phyloP scores from a whole-genome alignment of 331 rosid genomes.

The Phaseolus coccineus region DNA sequence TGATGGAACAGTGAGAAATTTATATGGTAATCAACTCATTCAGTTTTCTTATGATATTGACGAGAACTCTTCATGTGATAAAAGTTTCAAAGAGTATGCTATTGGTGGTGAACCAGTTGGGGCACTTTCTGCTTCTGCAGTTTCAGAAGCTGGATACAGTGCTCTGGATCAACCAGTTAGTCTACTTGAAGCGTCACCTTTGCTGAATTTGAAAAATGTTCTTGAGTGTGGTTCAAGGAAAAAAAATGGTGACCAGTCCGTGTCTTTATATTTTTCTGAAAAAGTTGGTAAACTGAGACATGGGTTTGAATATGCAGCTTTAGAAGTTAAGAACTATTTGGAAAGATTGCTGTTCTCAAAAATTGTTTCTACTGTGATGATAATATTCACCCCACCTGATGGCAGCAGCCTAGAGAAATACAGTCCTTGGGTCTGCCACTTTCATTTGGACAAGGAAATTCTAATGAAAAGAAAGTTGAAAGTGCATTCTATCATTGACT shows the following conservation, averaged over 20 bases:
- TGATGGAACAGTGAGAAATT: conserved; percentile 94
- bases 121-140: conserved; percentile 88
- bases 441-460: conserved; percentile 75
- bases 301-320: conserved; percentile 86
- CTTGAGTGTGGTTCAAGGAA: conserved; percentile 86
- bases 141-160: conserved; percentile 98
- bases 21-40: conserved; percentile 82
- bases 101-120: conserved; percentile 86
- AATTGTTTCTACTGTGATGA: conserved; percentile 76
- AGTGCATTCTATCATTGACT: conserved; percentile 64
- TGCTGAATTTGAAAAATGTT: conserved; percentile 84
- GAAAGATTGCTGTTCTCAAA: conserved; percentile 73
- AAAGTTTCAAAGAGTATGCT: conserved; percentile 41
- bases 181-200: conserved; percentile 90
- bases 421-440: conserved; percentile 95
- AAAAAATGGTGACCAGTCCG: conserved; percentile 58
- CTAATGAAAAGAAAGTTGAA: conserved; percentile 61
- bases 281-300: conserved; percentile 70
- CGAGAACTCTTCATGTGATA: conserved; percentile 38
- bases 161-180: conserved; percentile 97
- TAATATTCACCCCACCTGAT: conserved; percentile 65
- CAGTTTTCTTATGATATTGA: conserved; percentile 68
- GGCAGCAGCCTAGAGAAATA: conserved; percentile 41
- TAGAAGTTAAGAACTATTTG: conserved; percentile 79
- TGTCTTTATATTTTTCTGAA: conserved; percentile 75